A percentile compares a stretch with the other conserved stretches of the same genome.
These are phyloP conservation scores for Aspergillus cristatus DNA, from an alignment of 495 filamentous ascomycete genomes.

Conservation along the genomic window DNA sequence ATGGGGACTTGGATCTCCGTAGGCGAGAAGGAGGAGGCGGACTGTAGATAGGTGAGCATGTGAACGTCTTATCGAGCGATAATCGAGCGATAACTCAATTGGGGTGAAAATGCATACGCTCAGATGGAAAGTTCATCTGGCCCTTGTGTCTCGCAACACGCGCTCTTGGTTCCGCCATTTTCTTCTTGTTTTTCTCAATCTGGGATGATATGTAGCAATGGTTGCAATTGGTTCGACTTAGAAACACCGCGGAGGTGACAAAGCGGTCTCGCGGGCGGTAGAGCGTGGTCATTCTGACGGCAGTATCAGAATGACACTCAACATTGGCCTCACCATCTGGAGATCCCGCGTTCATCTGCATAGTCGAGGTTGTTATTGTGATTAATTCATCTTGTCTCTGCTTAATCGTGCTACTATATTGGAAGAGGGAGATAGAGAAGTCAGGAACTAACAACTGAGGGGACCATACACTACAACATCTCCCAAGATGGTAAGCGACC, in stretches of 20 bases:
- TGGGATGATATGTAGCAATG: not conserved
- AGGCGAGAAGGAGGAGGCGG: slow-evolving; percentile 71
- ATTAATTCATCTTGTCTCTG: no score
- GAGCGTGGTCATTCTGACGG: slow-evolving; percentile 8
- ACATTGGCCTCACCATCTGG: no score
- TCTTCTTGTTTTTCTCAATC: slow-evolving; percentile 4
- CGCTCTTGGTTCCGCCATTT: slow-evolving; percentile 61
- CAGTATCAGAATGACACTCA: slow-evolving; percentile 7
- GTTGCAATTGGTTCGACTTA: slow-evolving; percentile 1
- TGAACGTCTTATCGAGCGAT: not conserved
- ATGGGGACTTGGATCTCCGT: slow-evolving; percentile 58
- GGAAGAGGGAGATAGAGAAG: no score
- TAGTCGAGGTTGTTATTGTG: no score
- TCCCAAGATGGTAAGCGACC: slow-evolving; percentile 17
- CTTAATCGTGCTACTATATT: no score
- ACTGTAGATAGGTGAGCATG: slow-evolving; percentile 42
- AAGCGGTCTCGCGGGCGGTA: slow-evolving; percentile 6
- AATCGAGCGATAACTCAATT: no score
- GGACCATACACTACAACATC: no score
- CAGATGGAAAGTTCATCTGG: slow-evolving; percentile 78
- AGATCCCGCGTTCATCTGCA: no score
- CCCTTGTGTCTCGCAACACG: slow-evolving; percentile 76
- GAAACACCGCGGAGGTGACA: not conserved
- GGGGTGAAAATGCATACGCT: slow-evolving; percentile 47
- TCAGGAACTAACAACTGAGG: no score